phyloP scores from a whole-genome alignment of 2,329 filamentous ascomycete species.

The Colletotrichum truncatum region DNA sequence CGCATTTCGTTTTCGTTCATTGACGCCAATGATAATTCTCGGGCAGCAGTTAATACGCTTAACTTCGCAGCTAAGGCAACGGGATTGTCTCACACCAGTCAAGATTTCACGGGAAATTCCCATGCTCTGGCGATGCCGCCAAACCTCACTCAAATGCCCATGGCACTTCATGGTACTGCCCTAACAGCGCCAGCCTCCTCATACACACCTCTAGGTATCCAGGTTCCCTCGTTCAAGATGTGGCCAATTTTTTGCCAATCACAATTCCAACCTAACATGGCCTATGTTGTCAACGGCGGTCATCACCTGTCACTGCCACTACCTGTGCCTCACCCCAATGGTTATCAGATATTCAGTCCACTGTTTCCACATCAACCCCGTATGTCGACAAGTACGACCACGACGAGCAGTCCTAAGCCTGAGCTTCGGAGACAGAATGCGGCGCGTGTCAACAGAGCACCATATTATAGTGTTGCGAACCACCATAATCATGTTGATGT shows the following conservation, averaged over 20 bases:
- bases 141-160: neutral
- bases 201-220: conserved; percentile 28
- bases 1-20: conserved; percentile 17
- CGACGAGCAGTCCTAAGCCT: conserved; percentile 41
- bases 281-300: conserved; percentile 39
- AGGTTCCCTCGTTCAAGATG: conserved; percentile 39
- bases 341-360: conserved; percentile 32
- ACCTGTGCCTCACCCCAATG: neutral
- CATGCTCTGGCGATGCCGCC: conserved; percentile 18
- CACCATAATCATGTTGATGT: conserved; percentile 72
- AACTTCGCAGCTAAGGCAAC: neutral
- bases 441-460: conserved; percentile 53
- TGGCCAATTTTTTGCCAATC: conserved; percentile 45
- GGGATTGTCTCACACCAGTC: neutral
- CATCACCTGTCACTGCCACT: conserved; percentile 4
- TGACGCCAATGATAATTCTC: neutral
- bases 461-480: conserved; percentile 56
- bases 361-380: conserved; percentile 32
- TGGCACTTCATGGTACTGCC: neutral
- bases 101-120: conserved; percentile 17
- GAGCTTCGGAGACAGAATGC: conserved; percentile 60
- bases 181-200: neutral
- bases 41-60: neutral
- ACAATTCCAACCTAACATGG: conserved; percentile 37
- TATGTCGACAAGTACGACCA: neutral